Evolutionary conservation across 768 basidiomycete genomes (phyloP).

Genomic region (Solioccasus polychromus): DNA sequence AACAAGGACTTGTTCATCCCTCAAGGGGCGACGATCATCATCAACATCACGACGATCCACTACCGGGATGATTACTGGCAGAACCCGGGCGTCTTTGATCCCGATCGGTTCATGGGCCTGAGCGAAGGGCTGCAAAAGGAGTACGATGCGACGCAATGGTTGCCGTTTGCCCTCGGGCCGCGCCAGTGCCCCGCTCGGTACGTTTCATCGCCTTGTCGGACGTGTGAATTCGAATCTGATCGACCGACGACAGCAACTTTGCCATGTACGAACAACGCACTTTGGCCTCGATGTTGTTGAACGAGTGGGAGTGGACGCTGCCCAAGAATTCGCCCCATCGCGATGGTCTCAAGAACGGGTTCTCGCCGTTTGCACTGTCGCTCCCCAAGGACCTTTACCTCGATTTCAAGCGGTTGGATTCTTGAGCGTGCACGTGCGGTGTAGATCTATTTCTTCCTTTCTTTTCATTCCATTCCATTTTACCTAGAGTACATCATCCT

Average conservation of each 20-base stretch:
- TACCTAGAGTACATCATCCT: too few species aligned
- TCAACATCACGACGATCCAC: not conserved
- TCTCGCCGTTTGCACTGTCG: not conserved
- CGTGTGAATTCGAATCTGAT: too few species aligned
- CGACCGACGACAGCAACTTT: not conserved
- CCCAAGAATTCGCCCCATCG: not conserved
- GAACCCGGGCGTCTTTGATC: not conserved
- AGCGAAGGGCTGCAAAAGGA: not conserved
- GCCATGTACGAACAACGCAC: not conserved
- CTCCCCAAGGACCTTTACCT: not conserved
- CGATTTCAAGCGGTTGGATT: not conserved
- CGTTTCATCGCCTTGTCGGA: not conserved
- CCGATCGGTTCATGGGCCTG: not conserved
- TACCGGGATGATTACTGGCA: not conserved
- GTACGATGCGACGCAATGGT: not conserved
- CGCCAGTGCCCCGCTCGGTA: not conserved
- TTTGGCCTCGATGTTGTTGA: not conserved
- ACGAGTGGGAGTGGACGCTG: not conserved
- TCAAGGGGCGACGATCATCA: not conserved
- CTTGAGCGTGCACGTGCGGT: too few species aligned
- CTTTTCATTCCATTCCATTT: too few species aligned
- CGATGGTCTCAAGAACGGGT: not conserved
- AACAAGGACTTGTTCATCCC: not conserved
- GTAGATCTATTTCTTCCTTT: too few species aligned
- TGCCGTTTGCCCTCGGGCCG: not conserved